phyloP scores from a whole-genome alignment of 139 green algal species.

The Coccomyxa sp. region DNA sequence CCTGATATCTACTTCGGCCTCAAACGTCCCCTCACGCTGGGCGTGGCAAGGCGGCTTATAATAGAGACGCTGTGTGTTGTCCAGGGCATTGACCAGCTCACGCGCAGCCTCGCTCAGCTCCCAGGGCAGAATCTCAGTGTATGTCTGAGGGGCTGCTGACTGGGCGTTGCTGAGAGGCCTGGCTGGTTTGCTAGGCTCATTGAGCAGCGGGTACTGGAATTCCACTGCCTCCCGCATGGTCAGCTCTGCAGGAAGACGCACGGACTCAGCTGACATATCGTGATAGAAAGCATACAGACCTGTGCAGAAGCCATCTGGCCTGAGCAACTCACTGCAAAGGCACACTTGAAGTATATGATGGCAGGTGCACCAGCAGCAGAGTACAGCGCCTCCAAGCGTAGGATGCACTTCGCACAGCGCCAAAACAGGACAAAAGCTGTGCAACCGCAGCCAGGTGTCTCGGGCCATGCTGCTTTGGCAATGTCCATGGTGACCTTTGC shows the following conservation, averaged over 20 bases:
- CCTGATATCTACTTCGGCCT: neutral
- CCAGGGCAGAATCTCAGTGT: neutral
- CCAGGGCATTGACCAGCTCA: neutral
- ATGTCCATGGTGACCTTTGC: no score
- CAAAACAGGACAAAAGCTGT: no score
- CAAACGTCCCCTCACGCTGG: neutral
- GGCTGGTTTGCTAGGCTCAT: neutral
- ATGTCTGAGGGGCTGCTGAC: neutral
- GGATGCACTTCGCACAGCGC: no score
- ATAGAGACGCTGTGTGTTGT: neutral
- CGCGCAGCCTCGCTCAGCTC: neutral
- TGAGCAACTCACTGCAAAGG: no score
- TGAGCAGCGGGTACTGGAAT: neutral
- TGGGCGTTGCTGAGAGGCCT: neutral
- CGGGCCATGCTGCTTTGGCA: no score
- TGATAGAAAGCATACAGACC: no score
- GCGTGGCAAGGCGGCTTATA: neutral
- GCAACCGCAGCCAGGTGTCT: no score
- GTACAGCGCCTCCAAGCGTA: no score
- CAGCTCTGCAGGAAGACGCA: neutral
- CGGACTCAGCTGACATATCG: no score
- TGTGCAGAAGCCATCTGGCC: no score
- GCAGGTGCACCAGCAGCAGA: no score
- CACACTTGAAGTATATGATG: no score
- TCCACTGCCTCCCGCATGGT: neutral